Base-by-base conservation (phyloP, 83 land plant genomes). In the Larix sibirica region DNA sequence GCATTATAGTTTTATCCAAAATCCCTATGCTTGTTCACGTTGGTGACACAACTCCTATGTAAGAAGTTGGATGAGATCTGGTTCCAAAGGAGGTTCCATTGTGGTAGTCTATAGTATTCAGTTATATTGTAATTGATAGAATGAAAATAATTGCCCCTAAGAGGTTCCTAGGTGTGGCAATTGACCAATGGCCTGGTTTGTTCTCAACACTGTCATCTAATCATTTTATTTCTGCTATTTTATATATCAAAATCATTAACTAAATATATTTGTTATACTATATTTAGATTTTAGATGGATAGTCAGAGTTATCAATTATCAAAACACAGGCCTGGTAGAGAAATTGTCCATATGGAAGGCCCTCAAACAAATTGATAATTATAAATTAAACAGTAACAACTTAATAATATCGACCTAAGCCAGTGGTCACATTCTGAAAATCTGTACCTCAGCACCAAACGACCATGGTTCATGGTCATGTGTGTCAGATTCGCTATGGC, bases 391-490 rank as follows among this genome's bases (percentile, higher is more conserved):
- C 9, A 50, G 3, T 10, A 50, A 9, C 56, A 44, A n/a, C 18
- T 73, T 12, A 18, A 73, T 20, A 44, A 73, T 42, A 71, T 71
- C 50, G 7, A 71, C 14, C 23, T n/a, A 42, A 40, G 50, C 76
- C 54, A 38, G 14, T 42, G 20, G 24, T 40, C 24, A 4, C 13
- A 23, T 24, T 31, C 17, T 4, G 18, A 58, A 18, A 79, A 56
- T 79, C 23, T 12, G 20, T 86, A 97, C 99, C 98, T 97, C 98
- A 76, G 90, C 87, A 16, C 99, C 99, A 86, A 97, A 97, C 16
- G 95, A 89, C 99, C 99, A 97, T 42, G 99, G 99, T 76, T 97
- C 99, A 82, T 97, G 99, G 79, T 97, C 94, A 80, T 75, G 44
- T 14, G 97, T 97, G 26, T 85, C 88, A 54, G 79, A 28, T 83